phyloP scores from a whole-genome alignment of 345 rosid species.

The Pseudoturritis turrita region DNA sequence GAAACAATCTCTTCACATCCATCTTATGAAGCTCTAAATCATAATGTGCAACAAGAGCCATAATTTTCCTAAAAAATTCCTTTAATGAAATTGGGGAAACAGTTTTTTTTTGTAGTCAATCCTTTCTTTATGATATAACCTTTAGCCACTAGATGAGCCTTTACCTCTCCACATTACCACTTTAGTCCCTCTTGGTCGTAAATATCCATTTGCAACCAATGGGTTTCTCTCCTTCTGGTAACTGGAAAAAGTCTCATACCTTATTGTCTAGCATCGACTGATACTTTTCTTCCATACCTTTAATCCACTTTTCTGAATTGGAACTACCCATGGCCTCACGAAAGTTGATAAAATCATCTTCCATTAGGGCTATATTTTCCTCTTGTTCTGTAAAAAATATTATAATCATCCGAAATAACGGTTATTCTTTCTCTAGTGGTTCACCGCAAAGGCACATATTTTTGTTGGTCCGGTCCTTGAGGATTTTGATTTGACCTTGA shows the following conservation, averaged over 20 bases:
- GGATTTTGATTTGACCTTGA: too few species aligned
- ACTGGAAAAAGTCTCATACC: neutral
- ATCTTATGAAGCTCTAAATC: neutral
- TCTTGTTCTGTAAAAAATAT: neutral
- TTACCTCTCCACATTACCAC: neutral
- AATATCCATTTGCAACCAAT: neutral
- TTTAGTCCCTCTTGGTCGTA: neutral
- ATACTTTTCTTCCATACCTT: neutral
- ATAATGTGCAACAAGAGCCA: neutral
- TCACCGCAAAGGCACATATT: too few species aligned
- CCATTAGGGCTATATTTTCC: neutral
- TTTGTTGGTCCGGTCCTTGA: too few species aligned
- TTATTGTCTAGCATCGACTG: neutral
- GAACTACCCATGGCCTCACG: neutral
- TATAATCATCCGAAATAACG: too few species aligned
- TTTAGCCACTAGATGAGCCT: neutral
- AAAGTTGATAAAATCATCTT: neutral
- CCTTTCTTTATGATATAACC: neutral
- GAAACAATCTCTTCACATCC: neutral
- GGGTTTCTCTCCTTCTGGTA: neutral
- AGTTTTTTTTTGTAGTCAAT: neutral
- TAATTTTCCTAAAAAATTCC: neutral
- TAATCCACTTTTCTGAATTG: neutral
- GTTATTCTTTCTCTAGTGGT: too few species aligned
- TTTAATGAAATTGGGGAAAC: neutral